These are phyloP conservation scores for Aegilops tauschii DNA, from an alignment of 176 grass and related monocot genomes.

Conservation along the genomic window DNA sequence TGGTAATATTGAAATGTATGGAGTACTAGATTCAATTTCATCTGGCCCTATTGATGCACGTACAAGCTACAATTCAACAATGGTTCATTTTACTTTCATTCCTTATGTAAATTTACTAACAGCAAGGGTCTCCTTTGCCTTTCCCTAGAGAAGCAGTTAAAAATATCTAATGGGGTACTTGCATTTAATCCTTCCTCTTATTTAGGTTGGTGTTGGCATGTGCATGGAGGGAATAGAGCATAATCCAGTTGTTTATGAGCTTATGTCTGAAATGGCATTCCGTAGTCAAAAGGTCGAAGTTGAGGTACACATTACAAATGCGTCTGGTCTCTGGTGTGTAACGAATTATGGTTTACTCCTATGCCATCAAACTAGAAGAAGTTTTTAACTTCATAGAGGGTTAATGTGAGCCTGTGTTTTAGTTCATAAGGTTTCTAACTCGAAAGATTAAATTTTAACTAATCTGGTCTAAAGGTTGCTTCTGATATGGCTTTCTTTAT, in stretches of 20 bases:
- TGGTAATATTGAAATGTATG: conserved; percentile 99
- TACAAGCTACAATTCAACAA: conserved; percentile 80
- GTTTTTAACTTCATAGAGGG: neutral
- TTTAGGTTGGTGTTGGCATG: conserved; percentile 92
- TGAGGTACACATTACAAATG: conserved; percentile 55
- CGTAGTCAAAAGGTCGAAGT: conserved; percentile 67
- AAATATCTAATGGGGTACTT: neutral
- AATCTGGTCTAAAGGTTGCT: neutral
- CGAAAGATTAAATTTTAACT: neutral
- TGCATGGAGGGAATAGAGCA: conserved; percentile 99
- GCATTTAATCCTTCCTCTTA: conserved; percentile 5
- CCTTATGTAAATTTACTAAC: conserved; percentile 19
- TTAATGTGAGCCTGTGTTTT: neutral
- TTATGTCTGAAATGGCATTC: conserved; percentile 99
- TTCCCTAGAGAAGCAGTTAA: neutral
- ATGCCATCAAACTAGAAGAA: neutral
- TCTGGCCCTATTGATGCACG: conserved; percentile 80
- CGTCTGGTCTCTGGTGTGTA: neutral
- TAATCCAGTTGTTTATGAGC: conserved; percentile 98
- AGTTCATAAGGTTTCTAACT: neutral
- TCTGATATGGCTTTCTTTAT: neutral
- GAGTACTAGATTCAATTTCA: conserved; percentile 80
- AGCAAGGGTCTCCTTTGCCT: neutral
- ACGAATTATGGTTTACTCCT: conserved; percentile 15
- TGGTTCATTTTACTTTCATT: conserved; percentile 45